These are phyloP conservation scores for Russula sp. DNA, from an alignment of 768 basidiomycete genomes.

Conservation along the genomic window DNA sequence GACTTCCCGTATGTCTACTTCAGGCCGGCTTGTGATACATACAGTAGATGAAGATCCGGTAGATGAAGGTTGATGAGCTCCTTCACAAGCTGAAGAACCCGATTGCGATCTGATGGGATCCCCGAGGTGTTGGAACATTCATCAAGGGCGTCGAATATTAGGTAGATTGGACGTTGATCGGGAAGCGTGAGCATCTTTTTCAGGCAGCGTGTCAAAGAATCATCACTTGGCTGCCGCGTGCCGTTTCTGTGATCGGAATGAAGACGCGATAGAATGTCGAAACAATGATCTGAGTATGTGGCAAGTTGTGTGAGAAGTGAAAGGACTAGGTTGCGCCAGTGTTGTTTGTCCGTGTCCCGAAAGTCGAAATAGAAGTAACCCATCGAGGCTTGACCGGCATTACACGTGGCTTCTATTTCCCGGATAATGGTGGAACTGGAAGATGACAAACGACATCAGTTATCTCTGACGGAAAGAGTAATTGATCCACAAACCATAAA, in stretches of 20 bases:
- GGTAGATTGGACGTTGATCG: background rate
- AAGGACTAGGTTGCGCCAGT: background rate
- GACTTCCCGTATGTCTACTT: conserved; percentile 4
- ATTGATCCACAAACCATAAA: conserved; percentile 17
- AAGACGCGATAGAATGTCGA: background rate
- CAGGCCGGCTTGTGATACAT: conserved; percentile 4
- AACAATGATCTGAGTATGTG: background rate
- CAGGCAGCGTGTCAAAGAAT: background rate
- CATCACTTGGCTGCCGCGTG: background rate
- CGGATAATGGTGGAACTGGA: conserved; percentile 13
- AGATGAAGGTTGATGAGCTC: background rate
- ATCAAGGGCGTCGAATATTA: background rate
- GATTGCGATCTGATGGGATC: background rate
- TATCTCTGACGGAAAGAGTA: too few relatives aligned
- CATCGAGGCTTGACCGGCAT: background rate
- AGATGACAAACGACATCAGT: background rate
- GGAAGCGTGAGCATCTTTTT: background rate
- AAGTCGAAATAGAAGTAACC: conserved; percentile 12
- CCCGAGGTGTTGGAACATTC: background rate
- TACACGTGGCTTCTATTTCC: background rate
- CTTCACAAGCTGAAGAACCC: background rate
- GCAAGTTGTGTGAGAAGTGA: conserved; percentile 15
- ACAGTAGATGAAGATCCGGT: conserved; percentile 9
- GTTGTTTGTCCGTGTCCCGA: background rate
- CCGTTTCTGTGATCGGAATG: background rate